Evolutionary conservation across 371 early-diverging fungal genomes (phyloP), one percentile per base, ranked within the genome.

Genomic region (Mucor racemosus): DNA sequence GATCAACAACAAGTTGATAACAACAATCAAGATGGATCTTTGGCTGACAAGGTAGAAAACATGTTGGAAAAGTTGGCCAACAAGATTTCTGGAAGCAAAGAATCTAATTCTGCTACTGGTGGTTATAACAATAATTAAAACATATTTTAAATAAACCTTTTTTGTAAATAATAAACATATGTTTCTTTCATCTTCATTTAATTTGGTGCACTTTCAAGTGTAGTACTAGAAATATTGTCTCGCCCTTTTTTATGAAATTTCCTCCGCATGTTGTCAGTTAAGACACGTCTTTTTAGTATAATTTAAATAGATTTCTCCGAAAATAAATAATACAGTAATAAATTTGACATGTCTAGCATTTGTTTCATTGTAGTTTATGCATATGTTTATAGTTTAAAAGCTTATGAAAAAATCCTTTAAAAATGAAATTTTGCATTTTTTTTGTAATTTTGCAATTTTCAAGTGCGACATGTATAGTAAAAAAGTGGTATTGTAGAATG

Each of bases 11-110:
- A 19, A 6, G 38, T 38, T 11, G 3, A 56, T 15, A 31, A 26
- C 40, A 31, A 48, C 7, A 36, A 50, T 1, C 9, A 7, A 73
- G 86, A 63, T 81, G 81, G 53, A 65, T 68, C 68, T 13, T 34
- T 68, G 11, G 68, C 68, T 59, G 68, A 68, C 35, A 68, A 64
- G 44, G 57, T 68, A 15, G 68, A 68, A 17, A 34, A 50, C 34
- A 44, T 63, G 58, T 41, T 68, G 42, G 68, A 68, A 41, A 63
- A 53, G 17, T 35, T 68, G 17, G 68, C 59, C 17, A 19, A 17
- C 13, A 68, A 68, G 41, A 21, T 68, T 26, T 54, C 66, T 34
- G 60, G 63, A 53, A 9, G 4, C 53, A 53, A 14, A 26, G 9
- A 17, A 8, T 4, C 31, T 42, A 9, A 13, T 14, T 26, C n/a